phyloP scores from a whole-genome alignment of 2,329 filamentous ascomycete species.

The Emmonsiellopsis sp. region DNA sequence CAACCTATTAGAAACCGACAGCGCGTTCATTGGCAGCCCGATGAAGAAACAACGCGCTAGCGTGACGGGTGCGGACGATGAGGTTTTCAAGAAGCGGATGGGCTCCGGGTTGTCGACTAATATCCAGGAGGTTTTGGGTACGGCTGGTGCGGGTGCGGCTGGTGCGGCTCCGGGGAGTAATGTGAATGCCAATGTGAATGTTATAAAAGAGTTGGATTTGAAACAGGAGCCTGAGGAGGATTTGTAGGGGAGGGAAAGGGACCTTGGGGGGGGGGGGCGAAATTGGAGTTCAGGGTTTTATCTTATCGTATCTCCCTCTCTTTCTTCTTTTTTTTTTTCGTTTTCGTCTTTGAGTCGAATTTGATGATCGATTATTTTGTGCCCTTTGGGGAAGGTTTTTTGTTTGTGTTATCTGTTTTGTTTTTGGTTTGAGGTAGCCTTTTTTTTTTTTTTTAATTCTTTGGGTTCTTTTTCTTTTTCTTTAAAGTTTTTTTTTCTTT shows the following conservation, averaged over 20 bases:
- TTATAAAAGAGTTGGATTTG: not conserved
- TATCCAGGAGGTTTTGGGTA: slow-evolving; percentile 28
- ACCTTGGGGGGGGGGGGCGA: not conserved
- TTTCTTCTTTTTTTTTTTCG: not conserved
- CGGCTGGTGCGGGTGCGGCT: not conserved
- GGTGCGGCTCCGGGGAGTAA: not conserved
- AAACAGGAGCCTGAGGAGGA: not conserved
- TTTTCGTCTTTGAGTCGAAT: not conserved
- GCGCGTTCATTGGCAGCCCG: slow-evolving; percentile 34
- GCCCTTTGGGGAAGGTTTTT: too few relatives aligned
- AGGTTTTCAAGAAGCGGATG: slow-evolving; percentile 30
- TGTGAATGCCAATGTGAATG: not conserved
- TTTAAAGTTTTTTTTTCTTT: too few relatives aligned
- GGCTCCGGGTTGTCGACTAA: slow-evolving; percentile 25
- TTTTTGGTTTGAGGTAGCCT: not conserved
- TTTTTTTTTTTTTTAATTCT: not conserved
- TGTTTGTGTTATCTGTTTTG: too few relatives aligned
- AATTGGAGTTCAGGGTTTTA: not conserved
- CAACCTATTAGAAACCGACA: slow-evolving; percentile 16
- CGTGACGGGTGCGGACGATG: slow-evolving; percentile 33
- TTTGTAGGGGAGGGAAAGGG: not conserved
- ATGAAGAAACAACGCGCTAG: slow-evolving; percentile 39
- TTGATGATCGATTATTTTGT: not conserved
- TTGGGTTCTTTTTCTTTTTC: not conserved
- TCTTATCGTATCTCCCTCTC: not conserved